These are phyloP conservation scores for Kalaharituber pfeilii DNA, from an alignment of 2,329 filamentous ascomycete species.

Conservation along the genomic window DNA sequence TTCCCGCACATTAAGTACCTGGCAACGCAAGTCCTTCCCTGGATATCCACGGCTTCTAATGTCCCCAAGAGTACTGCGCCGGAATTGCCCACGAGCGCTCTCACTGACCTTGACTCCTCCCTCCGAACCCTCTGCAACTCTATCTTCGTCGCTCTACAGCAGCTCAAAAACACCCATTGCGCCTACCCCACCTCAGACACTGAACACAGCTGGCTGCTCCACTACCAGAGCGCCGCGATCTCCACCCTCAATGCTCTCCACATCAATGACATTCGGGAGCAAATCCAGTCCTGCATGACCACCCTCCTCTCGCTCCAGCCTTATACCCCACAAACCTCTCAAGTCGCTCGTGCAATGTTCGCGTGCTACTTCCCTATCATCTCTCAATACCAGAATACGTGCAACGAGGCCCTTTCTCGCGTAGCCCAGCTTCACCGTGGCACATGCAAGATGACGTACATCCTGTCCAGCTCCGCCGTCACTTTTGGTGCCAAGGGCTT, in stretches of 20 bases:
- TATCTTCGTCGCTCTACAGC: constrained; percentile 63
- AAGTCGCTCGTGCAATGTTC: constrained; percentile 40
- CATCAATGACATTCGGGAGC: constrained; percentile 36
- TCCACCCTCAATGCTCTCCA: constrained; percentile 43
- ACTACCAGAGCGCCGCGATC: constrained; percentile 37
- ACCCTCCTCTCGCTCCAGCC: constrained; percentile 21
- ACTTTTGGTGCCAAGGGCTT: constrained; percentile 73
- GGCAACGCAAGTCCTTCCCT: constrained; percentile 47
- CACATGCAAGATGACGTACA: constrained; percentile 55
- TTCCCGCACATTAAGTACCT: constrained; percentile 47
- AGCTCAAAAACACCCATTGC: constrained; percentile 40
- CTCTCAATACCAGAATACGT: constrained; percentile 50
- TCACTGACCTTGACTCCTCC: constrained; percentile 34
- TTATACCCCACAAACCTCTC: constrained; percentile 27
- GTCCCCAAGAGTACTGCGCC: background rate
- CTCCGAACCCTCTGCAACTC: constrained; percentile 53
- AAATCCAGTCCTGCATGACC: constrained; percentile 28
- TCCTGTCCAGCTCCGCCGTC: constrained; percentile 58
- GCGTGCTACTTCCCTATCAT: constrained; percentile 51
- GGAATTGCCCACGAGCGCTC: background rate
- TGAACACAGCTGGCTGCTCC: constrained; percentile 45
- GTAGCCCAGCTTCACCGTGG: constrained; percentile 50
- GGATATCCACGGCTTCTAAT: constrained; percentile 31
- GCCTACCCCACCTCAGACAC: constrained; percentile 42
- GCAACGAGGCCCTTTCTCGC: constrained; percentile 39